Evolutionary conservation across 352 stramenopile species (phyloP).

Genomic region (Peronospora tabacina): DNA sequence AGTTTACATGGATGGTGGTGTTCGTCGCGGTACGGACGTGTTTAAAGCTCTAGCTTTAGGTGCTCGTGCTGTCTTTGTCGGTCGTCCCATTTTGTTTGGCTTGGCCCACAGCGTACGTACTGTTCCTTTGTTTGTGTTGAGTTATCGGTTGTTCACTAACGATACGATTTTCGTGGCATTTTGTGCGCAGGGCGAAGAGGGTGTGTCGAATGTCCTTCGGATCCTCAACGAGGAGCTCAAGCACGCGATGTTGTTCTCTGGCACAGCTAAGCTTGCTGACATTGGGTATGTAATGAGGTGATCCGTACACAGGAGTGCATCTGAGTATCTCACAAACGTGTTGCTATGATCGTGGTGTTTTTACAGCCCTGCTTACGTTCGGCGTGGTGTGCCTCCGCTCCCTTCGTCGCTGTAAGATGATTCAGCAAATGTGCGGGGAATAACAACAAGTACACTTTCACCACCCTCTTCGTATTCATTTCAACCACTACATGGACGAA

Average conservation of each 20-base stretch:
- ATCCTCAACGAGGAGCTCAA: conserved; percentile 90
- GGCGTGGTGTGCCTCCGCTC: conserved; percentile 24
- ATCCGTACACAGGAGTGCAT: background rate
- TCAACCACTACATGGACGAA: background rate
- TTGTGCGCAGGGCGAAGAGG: conserved; percentile 59
- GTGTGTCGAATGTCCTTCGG: conserved; percentile 81
- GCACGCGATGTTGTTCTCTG: conserved; percentile 87
- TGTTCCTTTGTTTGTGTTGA: background rate
- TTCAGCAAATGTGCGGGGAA: background rate
- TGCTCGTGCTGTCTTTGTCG: conserved; percentile 91
- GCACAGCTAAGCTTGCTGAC: conserved; percentile 54
- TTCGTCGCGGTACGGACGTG: conserved; percentile 92
- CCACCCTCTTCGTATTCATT: background rate
- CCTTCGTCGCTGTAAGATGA: conserved; percentile 25
- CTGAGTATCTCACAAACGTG: conserved; percentile 1
- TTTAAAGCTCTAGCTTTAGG: conserved; percentile 90
- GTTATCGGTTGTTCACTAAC: background rate
- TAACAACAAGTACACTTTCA: conserved; percentile 6
- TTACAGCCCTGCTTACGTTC: conserved; percentile 27
- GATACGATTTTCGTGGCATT: background rate
- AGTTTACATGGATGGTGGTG: conserved; percentile 91
- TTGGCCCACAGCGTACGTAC: conserved; percentile 77
- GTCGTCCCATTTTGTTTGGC: conserved; percentile 91
- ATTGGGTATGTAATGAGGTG: conserved; percentile 42
- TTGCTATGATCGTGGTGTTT: background rate